Evolutionary conservation across 2,329 filamentous ascomycete genomes (phyloP).

Genomic region (Pseudogymnoascus sp.): DNA sequence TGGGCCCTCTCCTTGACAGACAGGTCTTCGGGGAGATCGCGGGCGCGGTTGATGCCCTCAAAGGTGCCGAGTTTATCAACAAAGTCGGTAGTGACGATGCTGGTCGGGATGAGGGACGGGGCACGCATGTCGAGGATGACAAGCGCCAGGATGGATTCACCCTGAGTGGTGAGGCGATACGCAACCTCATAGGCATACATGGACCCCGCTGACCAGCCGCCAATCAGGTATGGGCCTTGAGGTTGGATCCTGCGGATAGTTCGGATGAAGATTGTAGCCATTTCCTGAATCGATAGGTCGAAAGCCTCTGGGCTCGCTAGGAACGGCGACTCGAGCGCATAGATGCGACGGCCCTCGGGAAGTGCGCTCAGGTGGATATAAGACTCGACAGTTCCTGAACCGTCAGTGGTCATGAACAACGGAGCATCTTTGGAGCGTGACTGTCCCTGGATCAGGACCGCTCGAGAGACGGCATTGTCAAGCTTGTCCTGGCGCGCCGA

Average conservation of each 20-base stretch:
- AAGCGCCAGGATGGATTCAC: not conserved
- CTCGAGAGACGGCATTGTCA: not conserved
- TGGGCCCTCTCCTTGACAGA: not conserved
- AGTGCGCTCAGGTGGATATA: not conserved
- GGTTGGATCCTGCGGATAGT: constrained; percentile 25
- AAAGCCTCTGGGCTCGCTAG: not conserved
- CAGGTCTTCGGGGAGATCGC: not conserved
- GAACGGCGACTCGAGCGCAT: not conserved
- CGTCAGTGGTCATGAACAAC: not conserved
- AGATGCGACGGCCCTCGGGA: not conserved
- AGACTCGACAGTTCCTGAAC: not conserved
- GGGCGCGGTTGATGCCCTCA: not conserved
- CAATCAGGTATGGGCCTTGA: constrained; percentile 31
- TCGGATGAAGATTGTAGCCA: constrained; percentile 13
- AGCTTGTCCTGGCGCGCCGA: not conserved
- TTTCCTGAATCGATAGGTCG: not conserved
- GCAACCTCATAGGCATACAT: constrained; percentile 32
- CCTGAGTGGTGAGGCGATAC: constrained; percentile 20
- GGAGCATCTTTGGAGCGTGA: not conserved
- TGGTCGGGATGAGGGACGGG: not conserved
- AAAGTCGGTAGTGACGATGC: not conserved
- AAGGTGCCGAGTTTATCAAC: not conserved
- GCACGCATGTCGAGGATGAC: not conserved
- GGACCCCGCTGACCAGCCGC: constrained; percentile 32
- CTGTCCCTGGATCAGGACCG: not conserved